Evolutionary conservation across 225 moss, liverwort and hornwort species (phyloP).

Genomic region (Bryoerythrophyllum caledonicum): DNA sequence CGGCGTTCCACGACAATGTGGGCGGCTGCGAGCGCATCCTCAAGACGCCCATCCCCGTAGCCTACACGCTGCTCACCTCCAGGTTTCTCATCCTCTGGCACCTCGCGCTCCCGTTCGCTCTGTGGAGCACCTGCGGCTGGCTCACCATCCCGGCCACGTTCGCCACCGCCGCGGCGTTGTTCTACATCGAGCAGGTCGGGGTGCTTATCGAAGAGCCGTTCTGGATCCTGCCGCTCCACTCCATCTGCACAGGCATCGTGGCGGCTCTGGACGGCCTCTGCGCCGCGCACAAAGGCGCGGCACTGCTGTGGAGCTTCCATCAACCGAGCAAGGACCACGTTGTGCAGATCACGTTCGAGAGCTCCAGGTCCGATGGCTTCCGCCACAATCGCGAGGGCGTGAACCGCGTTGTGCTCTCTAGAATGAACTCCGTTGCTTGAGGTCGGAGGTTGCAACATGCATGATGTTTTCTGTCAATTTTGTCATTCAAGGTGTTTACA

Average conservation of each 20-base stretch:
- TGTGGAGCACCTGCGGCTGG: constrained; percentile 74
- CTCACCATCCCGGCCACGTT: constrained; percentile 62
- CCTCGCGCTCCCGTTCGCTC: constrained; percentile 58
- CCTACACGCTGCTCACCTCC: constrained; percentile 77
- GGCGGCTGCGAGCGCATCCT: constrained; percentile 74
- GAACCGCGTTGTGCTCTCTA: constrained; percentile 27
- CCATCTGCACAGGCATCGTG: constrained; percentile 32
- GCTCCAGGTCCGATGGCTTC: constrained; percentile 28
- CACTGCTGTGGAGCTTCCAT: constrained; percentile 34
- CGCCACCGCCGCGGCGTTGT: constrained; percentile 32
- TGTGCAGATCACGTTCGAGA: constrained; percentile 32
- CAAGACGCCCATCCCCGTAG: constrained; percentile 76
- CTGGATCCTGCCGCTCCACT: constrained; percentile 39
- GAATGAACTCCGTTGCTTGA: constrained; percentile 31
- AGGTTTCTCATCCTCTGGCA: constrained; percentile 78
- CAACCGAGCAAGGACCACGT: constrained; percentile 32
- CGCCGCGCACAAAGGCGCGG: constrained; percentile 24
- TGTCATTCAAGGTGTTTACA: too few species aligned
- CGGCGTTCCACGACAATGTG: constrained; percentile 65
- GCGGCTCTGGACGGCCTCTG: constrained; percentile 22
- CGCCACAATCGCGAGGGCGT: not conserved
- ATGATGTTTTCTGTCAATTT: too few species aligned
- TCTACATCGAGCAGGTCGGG: constrained; percentile 55
- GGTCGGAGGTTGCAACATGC: too few species aligned
- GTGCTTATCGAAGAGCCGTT: constrained; percentile 64